Percentiles rank a stretch among this genome's conserved stretches.
Conservation (phyloP, 164 flowering plant genomes). For the Sedum album region DNA sequence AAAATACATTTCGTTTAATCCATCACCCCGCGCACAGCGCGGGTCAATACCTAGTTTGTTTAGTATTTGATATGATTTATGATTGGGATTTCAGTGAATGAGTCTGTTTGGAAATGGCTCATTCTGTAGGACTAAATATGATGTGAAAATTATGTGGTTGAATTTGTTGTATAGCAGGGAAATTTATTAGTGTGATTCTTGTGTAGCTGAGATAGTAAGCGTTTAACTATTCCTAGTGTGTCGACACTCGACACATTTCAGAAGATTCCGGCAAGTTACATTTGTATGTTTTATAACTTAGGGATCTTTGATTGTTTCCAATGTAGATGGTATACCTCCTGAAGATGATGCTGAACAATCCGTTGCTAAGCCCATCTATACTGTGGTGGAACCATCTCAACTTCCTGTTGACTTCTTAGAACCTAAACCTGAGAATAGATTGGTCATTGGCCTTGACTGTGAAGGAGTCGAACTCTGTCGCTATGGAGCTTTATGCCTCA, state of each 20-base stretch:
- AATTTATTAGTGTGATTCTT: neutral
- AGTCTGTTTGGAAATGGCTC: neutral
- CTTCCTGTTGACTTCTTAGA: conserved; percentile 72
- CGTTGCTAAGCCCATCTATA: conserved; percentile 40
- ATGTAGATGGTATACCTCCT: conserved; percentile 29
- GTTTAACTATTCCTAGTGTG: neutral
- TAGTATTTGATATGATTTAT: neutral
- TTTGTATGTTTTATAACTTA: neutral
- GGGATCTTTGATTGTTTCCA: neutral
- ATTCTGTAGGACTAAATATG: neutral
- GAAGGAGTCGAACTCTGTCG: conserved; percentile 94
- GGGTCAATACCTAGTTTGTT: no score
- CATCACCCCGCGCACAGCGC: no score
- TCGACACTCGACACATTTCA: neutral
- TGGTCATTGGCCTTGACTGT: conserved; percentile 83
- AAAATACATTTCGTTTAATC: no score
- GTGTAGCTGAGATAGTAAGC: neutral
- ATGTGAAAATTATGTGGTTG: neutral
- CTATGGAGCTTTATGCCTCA: conserved; percentile 67
- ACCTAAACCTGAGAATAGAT: conserved; percentile 51
- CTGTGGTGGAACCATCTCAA: conserved; percentile 67
- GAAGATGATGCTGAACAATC: conserved; percentile 19
- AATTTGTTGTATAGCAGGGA: neutral
- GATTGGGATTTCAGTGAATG: neutral
- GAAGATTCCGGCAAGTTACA: neutral